Base-by-base conservation (phyloP, 1,139 yeast species). In the Nakaseomyces bracarensis region DNA sequence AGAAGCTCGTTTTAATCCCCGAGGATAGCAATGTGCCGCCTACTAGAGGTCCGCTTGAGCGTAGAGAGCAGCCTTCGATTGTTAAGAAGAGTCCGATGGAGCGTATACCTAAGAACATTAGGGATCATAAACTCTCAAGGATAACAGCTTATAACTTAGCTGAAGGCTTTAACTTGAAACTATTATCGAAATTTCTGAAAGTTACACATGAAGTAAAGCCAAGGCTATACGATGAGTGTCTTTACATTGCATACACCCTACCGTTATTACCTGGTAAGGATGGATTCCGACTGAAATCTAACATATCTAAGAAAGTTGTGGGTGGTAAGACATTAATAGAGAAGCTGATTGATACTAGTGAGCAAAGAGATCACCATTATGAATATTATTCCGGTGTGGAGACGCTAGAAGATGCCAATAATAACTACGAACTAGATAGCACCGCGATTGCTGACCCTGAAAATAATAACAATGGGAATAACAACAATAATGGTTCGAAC, bases 61-160 rank as follows among this genome's bases (percentile, higher is more conserved):
- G 39, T 18, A 28, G 34, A 15, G 34, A 37, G 9, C 31, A 26
- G 13, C 26, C 34, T 3, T 16, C 31, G 19, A 18, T 22, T 28
- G 26, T 26, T 7, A 20, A 26, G n/a, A 28, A 13, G 20, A 20
- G 23, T n/a, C 30, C 26, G 8, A 38, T 22, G 30, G 33, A 40
- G 15, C 31, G 28, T 21, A 26, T 25, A 23, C 38, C 33, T 8
- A 23, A 33, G 21, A 21, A 19, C 28, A 70, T 72, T 30, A 65
- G 89, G 46, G 83, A 79, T 3, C 77, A 74, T 30, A 83, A 78
- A 49, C 75, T 82, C 51, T 79, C 95, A 26, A 65, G 97, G 46
- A 86, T 87, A 50, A 87, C 97, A 0, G 96, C 96, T 0, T 89
- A 89, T 60, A 76, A 86, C 52, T 79, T 87, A 7, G 79, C 95